Evolutionary conservation across 495 filamentous ascomycete species (phyloP).

Genomic region (Talaromyces liani): DNA sequence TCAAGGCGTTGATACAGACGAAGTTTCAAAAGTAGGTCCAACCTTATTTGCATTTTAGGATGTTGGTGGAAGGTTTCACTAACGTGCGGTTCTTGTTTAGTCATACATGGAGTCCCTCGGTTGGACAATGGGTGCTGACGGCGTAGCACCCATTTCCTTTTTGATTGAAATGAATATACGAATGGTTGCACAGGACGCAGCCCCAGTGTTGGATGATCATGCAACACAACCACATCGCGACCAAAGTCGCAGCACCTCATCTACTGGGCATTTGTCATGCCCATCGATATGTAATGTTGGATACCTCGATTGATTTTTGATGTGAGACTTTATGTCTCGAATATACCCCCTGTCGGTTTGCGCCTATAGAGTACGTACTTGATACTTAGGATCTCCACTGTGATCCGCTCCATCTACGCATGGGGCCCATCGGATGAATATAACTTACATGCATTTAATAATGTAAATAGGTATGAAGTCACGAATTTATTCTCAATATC

Average conservation of each 20-base stretch:
- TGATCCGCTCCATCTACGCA: background rate
- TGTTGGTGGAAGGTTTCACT: background rate
- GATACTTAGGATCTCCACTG: background rate
- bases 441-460: background rate
- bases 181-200: background rate
- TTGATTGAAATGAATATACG: background rate
- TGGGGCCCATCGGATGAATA: background rate
- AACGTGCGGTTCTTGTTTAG: conserved; percentile 15
- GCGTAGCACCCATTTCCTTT: background rate
- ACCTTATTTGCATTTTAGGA: background rate
- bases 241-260: background rate
- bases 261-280: background rate
- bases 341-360: background rate
- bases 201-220: background rate
- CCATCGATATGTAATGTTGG: background rate
- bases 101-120: conserved; percentile 25
- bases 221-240: background rate
- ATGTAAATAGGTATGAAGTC: background rate
- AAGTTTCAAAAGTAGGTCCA: conserved; percentile 46
- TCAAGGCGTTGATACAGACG: conserved; percentile 41
- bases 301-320: background rate
- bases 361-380: no score
- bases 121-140: conserved; percentile 25
- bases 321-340: background rate
- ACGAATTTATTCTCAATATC: background rate